Evolutionary conservation across 2,329 filamentous ascomycete genomes (phyloP), one percentile per base, ranked within the genome.

Genomic region (Orbilia blumenaviensis): DNA sequence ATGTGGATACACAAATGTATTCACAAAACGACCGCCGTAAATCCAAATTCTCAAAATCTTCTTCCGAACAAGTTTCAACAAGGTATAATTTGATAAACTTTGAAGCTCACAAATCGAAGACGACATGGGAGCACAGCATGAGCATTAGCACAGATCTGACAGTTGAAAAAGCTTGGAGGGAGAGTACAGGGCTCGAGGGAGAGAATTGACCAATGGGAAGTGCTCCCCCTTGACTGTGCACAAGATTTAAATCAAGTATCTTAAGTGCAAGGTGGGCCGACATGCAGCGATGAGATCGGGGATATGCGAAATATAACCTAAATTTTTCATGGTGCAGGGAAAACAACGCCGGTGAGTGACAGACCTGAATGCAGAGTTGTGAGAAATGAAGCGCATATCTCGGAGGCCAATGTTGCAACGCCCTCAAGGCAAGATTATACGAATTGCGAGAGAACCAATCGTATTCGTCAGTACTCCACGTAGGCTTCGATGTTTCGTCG

Each of bases 361-460:
- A 89, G 27, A 84, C 83, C 3, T 81, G 82, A 54, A 90, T 83
- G 23, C 96, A 85, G 2, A 87, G 84, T 2, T 89, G 81, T 0
- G 90, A 84, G 56, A 85, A 82, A 4, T 82, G 81, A 0, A 89
- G 84, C 23, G 86, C 81, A 85, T 90, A 90, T 0, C 71, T 78
- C 2, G 87, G 84, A 1, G 86, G 85, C 78, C 86, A 86, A 71
- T 90, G 85, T 75, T 89, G 88, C 66, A 80, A 63, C 16, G 79
- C 75, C 27, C 77, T 60, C 3, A 94, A 82, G 0, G 89, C 90
- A 5, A 93, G 82, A 78, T 95, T 96, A 84, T 96, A 96, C 0
- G 91, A 87, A 78, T 92, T 94, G 77, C 90, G 90, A 38, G 90
- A 90, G 81, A 96, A 94, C 93, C 93, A 96, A 78, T 94, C 87